Evolutionary conservation across 345 rosid species (phyloP).

Genomic region (Clarkia xantiana): DNA sequence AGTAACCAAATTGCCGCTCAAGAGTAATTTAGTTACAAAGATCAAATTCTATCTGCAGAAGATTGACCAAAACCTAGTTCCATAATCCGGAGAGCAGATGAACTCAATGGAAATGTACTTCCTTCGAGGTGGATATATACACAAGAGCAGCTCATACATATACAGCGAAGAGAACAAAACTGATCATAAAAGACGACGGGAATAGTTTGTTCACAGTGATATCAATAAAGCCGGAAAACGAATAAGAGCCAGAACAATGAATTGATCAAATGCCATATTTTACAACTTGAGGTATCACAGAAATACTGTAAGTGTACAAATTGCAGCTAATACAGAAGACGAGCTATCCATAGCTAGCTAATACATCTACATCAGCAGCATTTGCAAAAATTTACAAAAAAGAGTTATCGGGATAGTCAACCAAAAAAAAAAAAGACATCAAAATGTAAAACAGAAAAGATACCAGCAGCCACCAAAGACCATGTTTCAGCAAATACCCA

Average conservation of each 20-base stretch:
- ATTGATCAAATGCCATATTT: neutral
- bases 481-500: constrained; percentile 39
- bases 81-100: neutral
- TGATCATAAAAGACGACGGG: too few relatives aligned
- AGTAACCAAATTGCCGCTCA: too few relatives aligned
- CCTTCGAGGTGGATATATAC: too few relatives aligned
- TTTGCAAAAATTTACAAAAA: constrained; percentile 4
- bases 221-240: too few relatives aligned
- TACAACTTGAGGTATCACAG: constrained; percentile 1
- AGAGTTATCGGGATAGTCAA: constrained; percentile 4
- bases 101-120: too few relatives aligned
- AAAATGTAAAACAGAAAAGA: constrained; percentile 1
- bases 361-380: constrained; percentile 4
- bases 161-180: too few relatives aligned
- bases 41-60: constrained; percentile 32
- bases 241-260: too few relatives aligned
- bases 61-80: constrained; percentile 19
- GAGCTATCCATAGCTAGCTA: neutral
- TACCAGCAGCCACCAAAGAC: constrained; percentile 21
- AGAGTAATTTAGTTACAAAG: constrained; percentile 3
- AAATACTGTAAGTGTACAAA: constrained; percentile 8
- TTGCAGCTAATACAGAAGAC: too few relatives aligned
- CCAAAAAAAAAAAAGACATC: constrained; percentile 3
- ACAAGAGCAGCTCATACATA: too few relatives aligned
- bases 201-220: too few relatives aligned